Evolutionary conservation across 2,329 filamentous ascomycete species (phyloP).

Genomic region (Colletotrichum orchidophilum): DNA sequence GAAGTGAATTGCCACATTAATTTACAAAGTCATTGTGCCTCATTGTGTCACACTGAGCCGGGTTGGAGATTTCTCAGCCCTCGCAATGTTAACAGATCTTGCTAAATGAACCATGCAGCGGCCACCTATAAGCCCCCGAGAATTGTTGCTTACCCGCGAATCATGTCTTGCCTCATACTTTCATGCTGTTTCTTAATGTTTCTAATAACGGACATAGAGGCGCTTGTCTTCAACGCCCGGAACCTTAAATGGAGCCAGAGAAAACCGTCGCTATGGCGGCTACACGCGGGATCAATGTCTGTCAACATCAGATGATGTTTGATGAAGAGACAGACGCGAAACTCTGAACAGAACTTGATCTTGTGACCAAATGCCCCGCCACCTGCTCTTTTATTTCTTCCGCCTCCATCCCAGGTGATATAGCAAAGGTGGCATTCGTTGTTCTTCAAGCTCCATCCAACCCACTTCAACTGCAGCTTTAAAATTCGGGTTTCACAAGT

Average conservation of each 20-base stretch:
- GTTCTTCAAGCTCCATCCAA: neutral
- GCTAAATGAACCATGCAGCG: neutral
- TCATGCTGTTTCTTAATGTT: constrained; percentile 14
- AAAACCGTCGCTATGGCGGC: constrained; percentile 14
- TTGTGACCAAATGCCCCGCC: constrained; percentile 23
- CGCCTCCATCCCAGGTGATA: neutral
- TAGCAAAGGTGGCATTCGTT: neutral
- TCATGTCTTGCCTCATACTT: neutral
- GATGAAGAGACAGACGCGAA: constrained; percentile 31
- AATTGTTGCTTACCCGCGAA: neutral
- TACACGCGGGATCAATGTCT: neutral
- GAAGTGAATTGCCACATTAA: neutral
- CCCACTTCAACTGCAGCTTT: neutral
- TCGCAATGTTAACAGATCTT: too few relatives aligned
- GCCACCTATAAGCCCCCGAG: neutral
- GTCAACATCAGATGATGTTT: constrained; percentile 32
- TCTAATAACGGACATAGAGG: constrained; percentile 24
- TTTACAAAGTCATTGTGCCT: neutral
- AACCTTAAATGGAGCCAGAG: constrained; percentile 17
- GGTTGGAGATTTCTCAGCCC: neutral
- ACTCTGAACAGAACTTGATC: constrained; percentile 10
- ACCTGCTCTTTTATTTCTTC: neutral
- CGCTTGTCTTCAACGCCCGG: neutral
- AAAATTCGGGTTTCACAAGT: neutral
- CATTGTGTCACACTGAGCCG: neutral